A percentile compares a stretch with the other conserved stretches of the same genome.
These are phyloP conservation scores for Fusarium anthophilum DNA, from an alignment of 2,329 filamentous ascomycete genomes.

Conservation along the genomic window DNA sequence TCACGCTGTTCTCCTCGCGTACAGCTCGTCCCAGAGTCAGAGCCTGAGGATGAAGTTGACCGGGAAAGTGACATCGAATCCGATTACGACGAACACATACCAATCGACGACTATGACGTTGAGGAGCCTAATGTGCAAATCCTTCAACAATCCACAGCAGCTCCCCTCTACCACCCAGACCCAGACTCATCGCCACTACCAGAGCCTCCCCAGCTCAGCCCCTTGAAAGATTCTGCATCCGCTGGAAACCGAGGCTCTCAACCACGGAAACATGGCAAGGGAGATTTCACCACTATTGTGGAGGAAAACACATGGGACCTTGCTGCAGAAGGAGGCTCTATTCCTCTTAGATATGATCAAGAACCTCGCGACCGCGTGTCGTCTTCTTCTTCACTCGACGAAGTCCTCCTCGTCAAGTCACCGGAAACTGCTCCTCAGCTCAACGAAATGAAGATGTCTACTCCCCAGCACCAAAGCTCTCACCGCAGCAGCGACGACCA, in stretches of 20 bases:
- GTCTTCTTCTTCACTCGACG: conserved; percentile 47
- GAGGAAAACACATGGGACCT: conserved; percentile 60
- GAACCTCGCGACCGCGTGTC: conserved; percentile 39
- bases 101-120: conserved; percentile 54
- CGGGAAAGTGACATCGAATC: conserved; percentile 51
- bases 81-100: conserved; percentile 56
- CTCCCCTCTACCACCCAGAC: conserved; percentile 38
- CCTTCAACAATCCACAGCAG: conserved; percentile 54
- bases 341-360: background rate
- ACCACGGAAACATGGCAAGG: conserved; percentile 45
- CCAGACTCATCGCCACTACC: conserved; percentile 58
- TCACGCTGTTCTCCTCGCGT: conserved; percentile 31
- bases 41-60: conserved; percentile 38
- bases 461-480: conserved; percentile 31
- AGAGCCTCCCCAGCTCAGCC: conserved; percentile 58
- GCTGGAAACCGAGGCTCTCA: conserved; percentile 58
- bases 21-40: conserved; percentile 22
- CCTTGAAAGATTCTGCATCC: conserved; percentile 61
- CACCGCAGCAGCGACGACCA: conserved; percentile 21
- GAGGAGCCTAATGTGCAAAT: conserved; percentile 58
- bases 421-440: conserved; percentile 24
- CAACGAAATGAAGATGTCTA: conserved; percentile 21
- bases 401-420: conserved; percentile 45
- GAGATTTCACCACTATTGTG: conserved; percentile 56
- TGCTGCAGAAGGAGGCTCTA: conserved; percentile 39